phyloP scores from a whole-genome alignment of 2,329 filamentous ascomycete species.

The Pseudonectria buxi region DNA sequence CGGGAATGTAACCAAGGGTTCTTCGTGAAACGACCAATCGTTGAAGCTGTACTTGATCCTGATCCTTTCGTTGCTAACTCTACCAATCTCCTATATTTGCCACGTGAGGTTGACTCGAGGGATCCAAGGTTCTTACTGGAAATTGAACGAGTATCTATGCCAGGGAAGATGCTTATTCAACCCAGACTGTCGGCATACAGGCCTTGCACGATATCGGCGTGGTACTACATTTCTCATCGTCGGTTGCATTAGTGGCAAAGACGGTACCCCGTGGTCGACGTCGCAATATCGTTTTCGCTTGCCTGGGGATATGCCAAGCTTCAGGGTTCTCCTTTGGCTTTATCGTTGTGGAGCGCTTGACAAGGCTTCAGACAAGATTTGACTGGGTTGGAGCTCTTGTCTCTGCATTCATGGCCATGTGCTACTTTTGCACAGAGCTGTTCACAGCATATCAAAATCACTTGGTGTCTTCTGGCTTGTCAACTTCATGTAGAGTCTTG shows the following conservation, averaged over 20 bases:
- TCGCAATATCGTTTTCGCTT: constrained; percentile 37
- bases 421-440: constrained; percentile 35
- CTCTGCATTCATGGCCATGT: constrained; percentile 39
- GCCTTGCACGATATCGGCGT: constrained; percentile 34
- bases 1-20: too few relatives aligned
- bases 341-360: constrained; percentile 35
- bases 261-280: constrained; percentile 24
- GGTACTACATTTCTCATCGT: constrained; percentile 29
- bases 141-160: too few relatives aligned
- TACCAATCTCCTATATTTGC: too few relatives aligned
- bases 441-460: not conserved
- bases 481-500: constrained; percentile 26
- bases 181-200: constrained; percentile 31
- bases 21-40: too few relatives aligned
- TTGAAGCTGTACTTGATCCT: too few relatives aligned
- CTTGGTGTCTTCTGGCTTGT: too few relatives aligned
- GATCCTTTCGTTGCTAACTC: too few relatives aligned
- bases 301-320: constrained; percentile 38
- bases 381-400: constrained; percentile 49
- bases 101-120: too few relatives aligned
- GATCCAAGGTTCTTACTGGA: too few relatives aligned
- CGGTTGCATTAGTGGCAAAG: constrained; percentile 28
- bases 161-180: too few relatives aligned
- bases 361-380: constrained; percentile 31
- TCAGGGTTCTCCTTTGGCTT: constrained; percentile 45